These are phyloP conservation scores for Lentinus brumalis DNA, from an alignment of 768 basidiomycete genomes.

Conservation along the genomic window DNA sequence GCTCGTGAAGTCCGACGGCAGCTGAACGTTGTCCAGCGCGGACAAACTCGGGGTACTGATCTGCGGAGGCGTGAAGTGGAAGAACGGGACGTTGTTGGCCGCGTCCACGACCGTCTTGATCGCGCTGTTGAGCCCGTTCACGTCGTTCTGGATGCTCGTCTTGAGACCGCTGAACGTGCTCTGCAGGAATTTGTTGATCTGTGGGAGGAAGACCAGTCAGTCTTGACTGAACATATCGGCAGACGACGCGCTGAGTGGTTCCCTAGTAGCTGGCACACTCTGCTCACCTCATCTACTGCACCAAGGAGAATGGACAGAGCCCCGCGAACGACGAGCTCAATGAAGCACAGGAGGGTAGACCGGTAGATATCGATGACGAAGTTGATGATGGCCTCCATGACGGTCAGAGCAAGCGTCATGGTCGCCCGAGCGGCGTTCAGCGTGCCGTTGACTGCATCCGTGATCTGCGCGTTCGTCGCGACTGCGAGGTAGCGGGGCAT, in stretches of 20 bases:
- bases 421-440: slow-evolving; percentile 76
- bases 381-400: slow-evolving; percentile 86
- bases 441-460: slow-evolving; percentile 75
- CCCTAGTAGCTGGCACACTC: not conserved
- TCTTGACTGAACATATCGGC: too few species aligned
- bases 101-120: slow-evolving; percentile 60
- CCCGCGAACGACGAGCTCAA: slow-evolving; percentile 86
- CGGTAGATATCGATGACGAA: slow-evolving; percentile 93
- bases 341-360: slow-evolving; percentile 90
- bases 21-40: slow-evolving; percentile 72
- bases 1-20: slow-evolving; percentile 77
- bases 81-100: slow-evolving; percentile 59
- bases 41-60: slow-evolving; percentile 76
- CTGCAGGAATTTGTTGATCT: slow-evolving; percentile 76
- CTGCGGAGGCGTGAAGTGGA: slow-evolving; percentile 66
- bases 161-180: slow-evolving; percentile 59
- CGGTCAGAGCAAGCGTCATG: slow-evolving; percentile 72
- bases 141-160: slow-evolving; percentile 73
- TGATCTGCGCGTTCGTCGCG: slow-evolving; percentile 79
- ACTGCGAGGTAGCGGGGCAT: slow-evolving; percentile 88
- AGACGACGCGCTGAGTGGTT: too few species aligned
- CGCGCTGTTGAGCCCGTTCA: slow-evolving; percentile 65
- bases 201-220: not conserved
- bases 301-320: slow-evolving; percentile 76
- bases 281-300: slow-evolving; percentile 79